These are phyloP conservation scores for Lasiosphaeria miniovina DNA, from an alignment of 495 filamentous ascomycete species.

Conservation along the genomic window DNA sequence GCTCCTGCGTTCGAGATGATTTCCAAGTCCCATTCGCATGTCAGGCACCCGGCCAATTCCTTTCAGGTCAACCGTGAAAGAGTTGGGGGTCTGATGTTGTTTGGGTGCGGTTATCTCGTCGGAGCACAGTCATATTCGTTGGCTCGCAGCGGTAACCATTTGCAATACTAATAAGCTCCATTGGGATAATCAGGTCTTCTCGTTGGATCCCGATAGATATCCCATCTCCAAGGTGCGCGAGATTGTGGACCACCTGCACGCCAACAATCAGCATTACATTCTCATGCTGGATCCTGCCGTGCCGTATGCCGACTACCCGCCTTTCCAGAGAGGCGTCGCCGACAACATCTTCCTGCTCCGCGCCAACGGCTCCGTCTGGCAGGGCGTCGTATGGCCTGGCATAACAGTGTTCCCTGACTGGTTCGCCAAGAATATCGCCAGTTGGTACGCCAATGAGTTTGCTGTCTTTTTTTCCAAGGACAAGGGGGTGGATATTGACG, in stretches of 20 bases:
- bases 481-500: slow-evolving; percentile 76
- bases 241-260: slow-evolving; percentile 68
- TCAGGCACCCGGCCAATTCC: neutral
- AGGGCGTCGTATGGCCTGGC: slow-evolving; percentile 85
- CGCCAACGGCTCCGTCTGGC: slow-evolving; percentile 63
- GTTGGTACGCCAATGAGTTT: slow-evolving; percentile 76
- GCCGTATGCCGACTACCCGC: slow-evolving; percentile 62
- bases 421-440: slow-evolving; percentile 65
- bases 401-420: slow-evolving; percentile 80
- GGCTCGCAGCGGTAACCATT: too few relatives aligned
- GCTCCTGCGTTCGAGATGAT: too few relatives aligned
- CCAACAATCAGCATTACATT: slow-evolving; percentile 72
- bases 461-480: slow-evolving; percentile 61
- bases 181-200: slow-evolving; percentile 55
- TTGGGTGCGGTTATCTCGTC: too few relatives aligned
- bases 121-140: too few relatives aligned
- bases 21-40: too few relatives aligned
- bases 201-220: slow-evolving; percentile 70
- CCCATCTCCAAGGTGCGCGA: slow-evolving; percentile 64
- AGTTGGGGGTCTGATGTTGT: neutral
- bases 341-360: slow-evolving; percentile 63
- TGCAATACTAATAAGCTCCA: neutral
- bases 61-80: neutral
- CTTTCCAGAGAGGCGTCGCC: slow-evolving; percentile 61
- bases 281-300: slow-evolving; percentile 89